Percentiles rank a stretch among this genome's conserved stretches.
Evolutionary conservation across 2,329 filamentous ascomycete species (phyloP).

Genomic region (Cytospora leucostoma): DNA sequence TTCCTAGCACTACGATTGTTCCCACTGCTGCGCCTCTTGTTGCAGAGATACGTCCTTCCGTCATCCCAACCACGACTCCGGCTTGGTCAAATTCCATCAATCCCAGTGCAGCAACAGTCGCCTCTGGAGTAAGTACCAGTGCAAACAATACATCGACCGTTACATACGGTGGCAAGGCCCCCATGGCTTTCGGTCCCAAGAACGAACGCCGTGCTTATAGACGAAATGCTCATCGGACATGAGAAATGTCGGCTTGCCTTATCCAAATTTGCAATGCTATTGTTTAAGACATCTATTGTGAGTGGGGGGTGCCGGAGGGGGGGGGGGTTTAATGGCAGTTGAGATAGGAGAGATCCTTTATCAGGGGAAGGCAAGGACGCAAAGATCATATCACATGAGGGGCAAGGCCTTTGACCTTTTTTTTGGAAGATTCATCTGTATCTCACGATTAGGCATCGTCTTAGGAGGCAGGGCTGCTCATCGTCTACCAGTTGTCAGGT

Average conservation of each 20-base stretch:
- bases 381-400: slow-evolving; percentile 11
- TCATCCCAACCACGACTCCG: neutral
- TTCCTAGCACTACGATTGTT: neutral
- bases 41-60: neutral
- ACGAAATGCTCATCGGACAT: slow-evolving; percentile 12
- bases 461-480: slow-evolving; percentile 16
- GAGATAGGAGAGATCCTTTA: neutral
- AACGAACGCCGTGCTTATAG: neutral
- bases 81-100: neutral
- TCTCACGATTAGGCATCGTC: slow-evolving; percentile 23
- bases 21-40: neutral
- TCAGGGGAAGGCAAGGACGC: neutral
- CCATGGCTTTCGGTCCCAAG: neutral
- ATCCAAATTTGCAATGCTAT: neutral
- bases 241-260: neutral
- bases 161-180: neutral
- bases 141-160: neutral
- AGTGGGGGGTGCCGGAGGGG: neutral
- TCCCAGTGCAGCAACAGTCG: neutral
- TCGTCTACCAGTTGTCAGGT: slow-evolving; percentile 21
- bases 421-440: slow-evolving; percentile 25
- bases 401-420: slow-evolving; percentile 14
- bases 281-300: neutral
- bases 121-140: neutral
- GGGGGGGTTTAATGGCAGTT: neutral